Conservation (phyloP, 306 rosid genomes). For the Acacia acuminata region DNA sequence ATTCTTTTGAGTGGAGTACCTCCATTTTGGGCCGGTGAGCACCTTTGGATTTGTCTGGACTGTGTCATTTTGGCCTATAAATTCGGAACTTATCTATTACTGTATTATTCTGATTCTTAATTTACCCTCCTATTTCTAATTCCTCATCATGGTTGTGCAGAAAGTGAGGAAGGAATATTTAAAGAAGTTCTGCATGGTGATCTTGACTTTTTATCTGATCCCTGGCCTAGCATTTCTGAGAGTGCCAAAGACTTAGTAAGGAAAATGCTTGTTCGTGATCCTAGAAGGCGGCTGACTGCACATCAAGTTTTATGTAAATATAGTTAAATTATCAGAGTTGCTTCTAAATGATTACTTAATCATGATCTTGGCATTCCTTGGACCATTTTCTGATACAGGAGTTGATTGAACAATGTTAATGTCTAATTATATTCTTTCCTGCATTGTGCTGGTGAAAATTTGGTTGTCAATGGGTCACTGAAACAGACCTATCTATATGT, state of each 20-base stretch:
- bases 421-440: constrained; percentile 9
- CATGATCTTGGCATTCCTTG: constrained; percentile 15
- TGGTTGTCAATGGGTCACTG: constrained; percentile 13
- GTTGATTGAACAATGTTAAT: constrained; percentile 14
- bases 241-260: constrained; percentile 96
- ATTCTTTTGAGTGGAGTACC: constrained; percentile 98
- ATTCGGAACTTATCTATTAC: neutral
- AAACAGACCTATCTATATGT: neutral
- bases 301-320: constrained; percentile 93
- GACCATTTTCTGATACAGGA: constrained; percentile 1
- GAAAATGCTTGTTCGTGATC: constrained; percentile 94
- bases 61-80: neutral
- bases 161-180: constrained; percentile 84
- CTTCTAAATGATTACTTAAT: constrained; percentile 25
- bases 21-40: constrained; percentile 99
- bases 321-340: neutral
- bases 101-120: constrained; percentile 11
- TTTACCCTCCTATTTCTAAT: neutral
- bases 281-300: constrained; percentile 74
- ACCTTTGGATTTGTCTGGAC: constrained; percentile 17
- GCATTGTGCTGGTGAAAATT: constrained; percentile 10
- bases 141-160: constrained; percentile 43
- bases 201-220: constrained; percentile 86
- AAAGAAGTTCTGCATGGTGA: constrained; percentile 93
- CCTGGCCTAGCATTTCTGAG: constrained; percentile 95